Percentiles rank a stretch among this genome's conserved stretches.
Conservation (phyloP, 371 early-diverging fungal species). For the Mortierella sp. region DNA sequence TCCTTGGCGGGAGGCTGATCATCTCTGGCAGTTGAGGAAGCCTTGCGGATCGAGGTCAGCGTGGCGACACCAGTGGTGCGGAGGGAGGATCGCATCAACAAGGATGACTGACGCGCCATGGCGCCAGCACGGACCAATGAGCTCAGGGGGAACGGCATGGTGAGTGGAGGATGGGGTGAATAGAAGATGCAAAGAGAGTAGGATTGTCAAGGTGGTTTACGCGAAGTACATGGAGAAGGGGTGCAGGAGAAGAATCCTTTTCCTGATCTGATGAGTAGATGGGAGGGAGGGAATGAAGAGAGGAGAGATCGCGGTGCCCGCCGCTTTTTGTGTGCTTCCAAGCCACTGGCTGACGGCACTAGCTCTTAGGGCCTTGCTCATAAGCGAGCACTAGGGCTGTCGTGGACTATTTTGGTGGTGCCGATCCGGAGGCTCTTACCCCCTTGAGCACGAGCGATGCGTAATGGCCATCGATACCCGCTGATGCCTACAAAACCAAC, state of each 20-base stretch:
- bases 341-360: too few species aligned
- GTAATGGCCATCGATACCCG: too few species aligned
- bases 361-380: too few species aligned
- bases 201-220: constrained; percentile 1
- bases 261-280: not conserved
- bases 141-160: constrained; percentile 43
- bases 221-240: not conserved
- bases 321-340: too few species aligned
- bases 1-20: constrained; percentile 54
- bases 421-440: too few species aligned
- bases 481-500: too few species aligned
- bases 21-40: constrained; percentile 21
- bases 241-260: not conserved
- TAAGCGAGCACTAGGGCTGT: too few species aligned
- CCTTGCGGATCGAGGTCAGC: constrained; percentile 32
- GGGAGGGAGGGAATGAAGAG: not conserved
- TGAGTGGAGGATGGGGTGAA: not conserved
- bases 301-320: not conserved
- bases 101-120: constrained; percentile 28
- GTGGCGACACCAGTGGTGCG: constrained; percentile 33
- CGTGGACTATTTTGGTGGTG: too few species aligned
- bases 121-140: constrained; percentile 28
- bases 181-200: not conserved
- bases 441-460: too few species aligned
- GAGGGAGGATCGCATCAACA: constrained; percentile 38